Percentiles rank a stretch among this genome's conserved stretches.
Conservation (phyloP, 2,329 filamentous ascomycete genomes). For the Chaetomium sp. region DNA sequence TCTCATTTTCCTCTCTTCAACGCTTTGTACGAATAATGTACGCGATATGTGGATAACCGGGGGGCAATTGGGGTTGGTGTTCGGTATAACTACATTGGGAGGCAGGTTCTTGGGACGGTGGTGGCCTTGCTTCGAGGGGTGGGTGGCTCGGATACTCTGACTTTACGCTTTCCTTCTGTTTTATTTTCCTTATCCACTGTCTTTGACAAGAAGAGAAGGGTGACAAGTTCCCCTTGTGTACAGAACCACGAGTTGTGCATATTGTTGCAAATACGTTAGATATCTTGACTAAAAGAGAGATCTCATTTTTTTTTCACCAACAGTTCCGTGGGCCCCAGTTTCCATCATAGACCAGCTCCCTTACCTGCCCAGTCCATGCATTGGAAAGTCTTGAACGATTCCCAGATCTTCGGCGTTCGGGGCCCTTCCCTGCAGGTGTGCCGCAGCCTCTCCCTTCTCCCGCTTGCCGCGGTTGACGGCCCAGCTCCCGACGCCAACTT, state of each 20-base stretch:
- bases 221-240: background rate
- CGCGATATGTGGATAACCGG: conserved; percentile 5
- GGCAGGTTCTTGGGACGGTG: background rate
- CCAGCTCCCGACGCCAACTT: conserved; percentile 1
- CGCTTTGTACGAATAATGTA: conserved; percentile 19
- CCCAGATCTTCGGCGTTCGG: background rate
- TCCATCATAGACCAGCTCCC: too few relatives aligned
- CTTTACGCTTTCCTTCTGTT: background rate
- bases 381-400: background rate
- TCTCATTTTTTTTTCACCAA: background rate
- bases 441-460: conserved; percentile 1
- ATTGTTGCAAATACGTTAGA: conserved; percentile 4
- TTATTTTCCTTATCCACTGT: background rate
- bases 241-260: background rate
- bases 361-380: too few relatives aligned
- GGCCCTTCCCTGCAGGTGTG: background rate
- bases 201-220: background rate
- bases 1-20: background rate
- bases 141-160: too few relatives aligned
- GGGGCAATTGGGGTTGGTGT: conserved; percentile 2
- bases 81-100: conserved; percentile 5
- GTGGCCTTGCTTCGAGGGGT: too few relatives aligned
- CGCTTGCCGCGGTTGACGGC: background rate
- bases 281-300: background rate
- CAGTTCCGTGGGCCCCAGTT: too few relatives aligned